Conservation (phyloP, 345 rosid genomes). For the Crucihimalaya himalaica region DNA sequence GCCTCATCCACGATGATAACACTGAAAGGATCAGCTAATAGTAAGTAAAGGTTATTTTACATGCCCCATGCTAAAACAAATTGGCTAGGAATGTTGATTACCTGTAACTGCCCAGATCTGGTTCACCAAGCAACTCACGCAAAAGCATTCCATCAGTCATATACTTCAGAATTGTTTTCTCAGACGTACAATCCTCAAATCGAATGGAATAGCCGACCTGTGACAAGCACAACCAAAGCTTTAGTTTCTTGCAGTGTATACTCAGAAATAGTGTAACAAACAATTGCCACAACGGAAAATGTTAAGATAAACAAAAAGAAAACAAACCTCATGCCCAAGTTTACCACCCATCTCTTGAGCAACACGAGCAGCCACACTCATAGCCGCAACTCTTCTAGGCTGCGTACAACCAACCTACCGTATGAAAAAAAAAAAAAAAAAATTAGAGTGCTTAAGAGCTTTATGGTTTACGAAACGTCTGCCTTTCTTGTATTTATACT, state of each 20-base stretch:
- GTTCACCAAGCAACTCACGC: constrained; percentile 84
- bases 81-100: constrained; percentile 25
- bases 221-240: constrained; percentile 5
- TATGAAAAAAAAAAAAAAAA: neutral
- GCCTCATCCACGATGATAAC: constrained; percentile 92
- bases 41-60: constrained; percentile 7
- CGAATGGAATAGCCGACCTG: constrained; percentile 92
- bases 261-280: neutral
- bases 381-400: constrained; percentile 86
- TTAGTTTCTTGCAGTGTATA: neutral
- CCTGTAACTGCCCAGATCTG: constrained; percentile 79
- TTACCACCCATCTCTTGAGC: constrained; percentile 91
- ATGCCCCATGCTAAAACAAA: neutral
- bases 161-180: constrained; percentile 75
- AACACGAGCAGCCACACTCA: constrained; percentile 92
- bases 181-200: constrained; percentile 93
- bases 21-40: constrained; percentile 44
- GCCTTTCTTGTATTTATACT: neutral
- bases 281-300: neutral
- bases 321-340: constrained; percentile 80
- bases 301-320: neutral
- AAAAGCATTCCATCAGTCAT: constrained; percentile 92
- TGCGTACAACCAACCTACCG: constrained; percentile 82
- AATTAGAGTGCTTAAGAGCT: neutral
- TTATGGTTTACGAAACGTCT: neutral